phyloP scores from a whole-genome alignment of 2,329 filamentous ascomycete genomes.

The Beauveria sp. region DNA sequence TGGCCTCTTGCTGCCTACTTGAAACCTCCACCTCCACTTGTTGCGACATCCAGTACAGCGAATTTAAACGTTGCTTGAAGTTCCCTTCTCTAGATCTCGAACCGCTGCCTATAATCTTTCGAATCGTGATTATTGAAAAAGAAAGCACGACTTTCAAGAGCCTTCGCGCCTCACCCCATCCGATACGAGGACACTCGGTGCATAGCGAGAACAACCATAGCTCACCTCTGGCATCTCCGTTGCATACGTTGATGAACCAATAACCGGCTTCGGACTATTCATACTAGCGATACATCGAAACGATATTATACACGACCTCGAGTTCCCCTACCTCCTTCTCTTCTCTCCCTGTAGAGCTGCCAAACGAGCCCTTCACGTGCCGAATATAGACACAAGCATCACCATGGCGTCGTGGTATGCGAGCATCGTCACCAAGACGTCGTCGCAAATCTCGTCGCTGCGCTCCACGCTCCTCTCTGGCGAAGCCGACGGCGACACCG shows the following conservation, averaged over 20 bases:
- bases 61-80: neutral
- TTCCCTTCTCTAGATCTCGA: neutral
- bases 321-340: too few species aligned
- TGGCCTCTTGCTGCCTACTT: neutral
- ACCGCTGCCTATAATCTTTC: neutral
- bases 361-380: neutral
- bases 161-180: neutral
- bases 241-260: neutral
- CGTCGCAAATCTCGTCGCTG: slow-evolving; percentile 57
- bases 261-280: neutral
- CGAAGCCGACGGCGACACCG: slow-evolving; percentile 62
- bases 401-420: slow-evolving; percentile 77
- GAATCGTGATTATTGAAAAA: neutral
- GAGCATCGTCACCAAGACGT: slow-evolving; percentile 59
- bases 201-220: neutral
- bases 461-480: slow-evolving; percentile 61
- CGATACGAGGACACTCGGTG: neutral
- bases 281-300: neutral
- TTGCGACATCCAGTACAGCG: neutral
- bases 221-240: neutral
- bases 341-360: too few species aligned
- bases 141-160: neutral
- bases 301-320: neutral
- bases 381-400: neutral
- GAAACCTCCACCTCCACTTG: slow-evolving; percentile 8